Conservation (phyloP, 75 land plant species). For the Sequoia sempervirens region DNA sequence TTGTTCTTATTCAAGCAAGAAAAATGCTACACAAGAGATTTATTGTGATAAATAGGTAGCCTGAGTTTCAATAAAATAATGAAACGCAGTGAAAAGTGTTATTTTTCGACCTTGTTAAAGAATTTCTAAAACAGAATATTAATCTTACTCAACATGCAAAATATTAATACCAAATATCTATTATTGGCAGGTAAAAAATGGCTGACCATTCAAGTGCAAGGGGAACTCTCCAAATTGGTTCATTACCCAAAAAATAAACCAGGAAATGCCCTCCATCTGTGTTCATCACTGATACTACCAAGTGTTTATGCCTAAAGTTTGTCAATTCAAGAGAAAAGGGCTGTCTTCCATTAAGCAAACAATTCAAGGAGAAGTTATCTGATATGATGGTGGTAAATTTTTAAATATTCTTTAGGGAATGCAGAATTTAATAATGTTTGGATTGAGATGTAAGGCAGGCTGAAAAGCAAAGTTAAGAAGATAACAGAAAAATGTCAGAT, state of each 20-base stretch:
- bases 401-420: not conserved
- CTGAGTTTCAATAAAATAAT: not conserved
- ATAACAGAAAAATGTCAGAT: not conserved
- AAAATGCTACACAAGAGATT: not conserved
- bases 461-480: not conserved
- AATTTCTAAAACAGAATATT: not conserved
- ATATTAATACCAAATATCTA: not conserved
- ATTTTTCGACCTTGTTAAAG: not conserved
- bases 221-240: not conserved
- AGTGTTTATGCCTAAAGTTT: not conserved
- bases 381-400: not conserved
- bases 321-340: not conserved
- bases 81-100: not conserved
- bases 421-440: not conserved
- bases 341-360: not conserved
- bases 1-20: not conserved
- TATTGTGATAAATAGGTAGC: not conserved
- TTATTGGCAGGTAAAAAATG: not conserved
- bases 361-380: not conserved
- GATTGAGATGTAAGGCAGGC: not conserved
- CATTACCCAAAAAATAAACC: not conserved
- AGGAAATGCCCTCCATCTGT: not conserved
- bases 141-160: not conserved
- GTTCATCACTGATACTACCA: not conserved
- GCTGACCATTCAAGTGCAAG: not conserved